phyloP scores from a whole-genome alignment of 768 basidiomycete species.

The Leccinum disarticulatum region DNA sequence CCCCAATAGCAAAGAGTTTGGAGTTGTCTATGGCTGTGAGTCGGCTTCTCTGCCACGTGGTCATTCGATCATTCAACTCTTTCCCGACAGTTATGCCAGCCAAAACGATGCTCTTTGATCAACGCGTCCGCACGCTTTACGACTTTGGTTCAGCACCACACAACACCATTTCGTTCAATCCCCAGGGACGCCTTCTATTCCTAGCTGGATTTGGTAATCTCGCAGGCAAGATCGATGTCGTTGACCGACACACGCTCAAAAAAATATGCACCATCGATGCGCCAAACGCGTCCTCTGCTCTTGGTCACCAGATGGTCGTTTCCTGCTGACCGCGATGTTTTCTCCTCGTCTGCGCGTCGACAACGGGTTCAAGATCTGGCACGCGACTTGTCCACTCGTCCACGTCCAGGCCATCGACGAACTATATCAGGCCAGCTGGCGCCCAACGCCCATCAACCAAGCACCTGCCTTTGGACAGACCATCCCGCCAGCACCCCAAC shows the following conservation, averaged over 20 bases:
- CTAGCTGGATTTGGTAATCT: conserved; percentile 97
- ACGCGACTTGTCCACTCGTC: conserved; percentile 81
- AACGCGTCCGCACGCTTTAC: conserved; percentile 81
- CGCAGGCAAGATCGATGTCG: conserved; percentile 89
- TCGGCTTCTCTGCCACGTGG: conserved; percentile 14
- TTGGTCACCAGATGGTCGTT: conserved; percentile 93
- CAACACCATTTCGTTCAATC: conserved; percentile 94
- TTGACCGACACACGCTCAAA: conserved; percentile 81
- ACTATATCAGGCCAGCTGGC: conserved; percentile 86
- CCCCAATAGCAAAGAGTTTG: conserved; percentile 95
- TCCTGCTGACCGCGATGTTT: conserved; percentile 92
- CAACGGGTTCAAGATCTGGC: conserved; percentile 96
- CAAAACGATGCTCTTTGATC: conserved; percentile 88
- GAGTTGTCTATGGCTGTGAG: conserved; percentile 95
- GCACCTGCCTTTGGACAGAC: conserved; percentile 64
- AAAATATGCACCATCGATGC: conserved; percentile 84
- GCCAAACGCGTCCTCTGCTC: conserved; percentile 91
- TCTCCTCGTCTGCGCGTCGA: conserved; percentile 94
- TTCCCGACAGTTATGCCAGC: conserved; percentile 82
- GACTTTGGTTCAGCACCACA: conserved; percentile 89
- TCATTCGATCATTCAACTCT: background rate
- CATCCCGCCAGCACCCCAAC: conserved; percentile 68
- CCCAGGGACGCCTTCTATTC: conserved; percentile 84
- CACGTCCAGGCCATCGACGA: conserved; percentile 84
- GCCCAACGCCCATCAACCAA: conserved; percentile 66